phyloP scores from a whole-genome alignment of 2,329 filamentous ascomycete species.

The Hysterium pulicare region DNA sequence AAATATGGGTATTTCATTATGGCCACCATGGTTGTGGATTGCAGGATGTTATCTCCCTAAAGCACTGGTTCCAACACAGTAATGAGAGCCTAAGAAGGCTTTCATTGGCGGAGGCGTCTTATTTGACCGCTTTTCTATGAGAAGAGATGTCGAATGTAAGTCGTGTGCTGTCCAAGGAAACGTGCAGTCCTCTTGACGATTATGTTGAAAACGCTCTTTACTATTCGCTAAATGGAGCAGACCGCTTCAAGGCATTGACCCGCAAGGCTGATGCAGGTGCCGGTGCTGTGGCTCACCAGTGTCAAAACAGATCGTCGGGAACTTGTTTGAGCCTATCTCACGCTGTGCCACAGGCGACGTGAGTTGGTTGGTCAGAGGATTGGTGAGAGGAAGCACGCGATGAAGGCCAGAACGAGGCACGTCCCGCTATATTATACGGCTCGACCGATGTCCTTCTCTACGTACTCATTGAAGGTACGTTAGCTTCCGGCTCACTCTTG shows the following conservation, averaged over 20 bases:
- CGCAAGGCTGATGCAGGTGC: not conserved
- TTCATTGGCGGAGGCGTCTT: not conserved
- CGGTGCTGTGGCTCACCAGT: not conserved
- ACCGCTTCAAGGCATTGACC: conserved; percentile 3
- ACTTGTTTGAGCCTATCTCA: not conserved
- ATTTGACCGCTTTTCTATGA: conserved; percentile 1
- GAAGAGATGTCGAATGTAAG: not conserved
- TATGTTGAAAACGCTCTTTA: not conserved
- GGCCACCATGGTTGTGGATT: too few relatives aligned
- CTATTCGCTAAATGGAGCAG: not conserved
- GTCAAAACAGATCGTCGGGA: not conserved
- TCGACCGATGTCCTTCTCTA: too few relatives aligned
- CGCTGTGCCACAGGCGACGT: too few relatives aligned
- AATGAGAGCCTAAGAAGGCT: too few relatives aligned
- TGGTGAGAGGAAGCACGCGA: not conserved
- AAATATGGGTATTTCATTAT: too few relatives aligned
- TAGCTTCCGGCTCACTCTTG: too few relatives aligned
- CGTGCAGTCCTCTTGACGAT: conserved; percentile 2
- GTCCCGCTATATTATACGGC: too few relatives aligned
- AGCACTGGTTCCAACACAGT: too few relatives aligned
- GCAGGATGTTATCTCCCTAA: too few relatives aligned
- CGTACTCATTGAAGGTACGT: too few relatives aligned
- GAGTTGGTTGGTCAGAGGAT: not conserved
- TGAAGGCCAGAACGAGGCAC: not conserved
- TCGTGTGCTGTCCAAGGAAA: not conserved